Percentiles rank a stretch among this genome's conserved stretches.
Evolutionary conservation across 148 eudicot genomes (phyloP).

Genomic region (Spergularia bocconei): DNA sequence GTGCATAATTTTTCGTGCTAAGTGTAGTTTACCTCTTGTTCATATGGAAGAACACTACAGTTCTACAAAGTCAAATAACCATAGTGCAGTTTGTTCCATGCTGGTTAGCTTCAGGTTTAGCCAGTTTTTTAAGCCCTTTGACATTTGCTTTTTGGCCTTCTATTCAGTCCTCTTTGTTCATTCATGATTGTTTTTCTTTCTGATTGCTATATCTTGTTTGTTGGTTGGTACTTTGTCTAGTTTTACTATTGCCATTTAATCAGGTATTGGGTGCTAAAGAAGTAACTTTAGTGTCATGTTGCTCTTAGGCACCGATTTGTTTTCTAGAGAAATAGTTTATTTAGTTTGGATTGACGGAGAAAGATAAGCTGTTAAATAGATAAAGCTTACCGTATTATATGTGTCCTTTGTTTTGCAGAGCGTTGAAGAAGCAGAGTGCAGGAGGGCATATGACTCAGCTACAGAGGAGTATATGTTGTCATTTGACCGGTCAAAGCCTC

Average conservation of each 20-base stretch:
- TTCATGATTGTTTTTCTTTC: neutral
- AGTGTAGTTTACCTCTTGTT: neutral
- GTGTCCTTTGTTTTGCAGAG: conserved; percentile 41
- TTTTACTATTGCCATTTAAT: neutral
- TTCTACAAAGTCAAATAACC: too few species aligned
- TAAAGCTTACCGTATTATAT: neutral
- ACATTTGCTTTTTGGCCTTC: neutral
- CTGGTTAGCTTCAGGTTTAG: neutral
- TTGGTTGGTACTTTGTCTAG: neutral
- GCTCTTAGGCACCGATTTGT: neutral
- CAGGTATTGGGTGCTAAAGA: neutral
- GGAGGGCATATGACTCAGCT: conserved; percentile 80
- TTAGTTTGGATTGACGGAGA: neutral
- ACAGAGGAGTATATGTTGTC: conserved; percentile 79
- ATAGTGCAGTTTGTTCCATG: neutral
- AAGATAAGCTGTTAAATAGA: neutral
- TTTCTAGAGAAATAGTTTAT: neutral
- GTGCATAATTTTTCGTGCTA: neutral
- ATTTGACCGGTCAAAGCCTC: conserved; percentile 84
- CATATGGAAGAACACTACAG: neutral
- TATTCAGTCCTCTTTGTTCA: neutral
- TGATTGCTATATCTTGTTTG: neutral
- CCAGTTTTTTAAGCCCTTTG: too few species aligned
- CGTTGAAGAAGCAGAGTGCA: conserved; percentile 97
- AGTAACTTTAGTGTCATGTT: neutral